Percentiles rank a stretch among this genome's conserved stretches.
These are phyloP conservation scores for Kodamaea kakaduensis DNA, from an alignment of 805 yeast genomes.

Conservation along the genomic window DNA sequence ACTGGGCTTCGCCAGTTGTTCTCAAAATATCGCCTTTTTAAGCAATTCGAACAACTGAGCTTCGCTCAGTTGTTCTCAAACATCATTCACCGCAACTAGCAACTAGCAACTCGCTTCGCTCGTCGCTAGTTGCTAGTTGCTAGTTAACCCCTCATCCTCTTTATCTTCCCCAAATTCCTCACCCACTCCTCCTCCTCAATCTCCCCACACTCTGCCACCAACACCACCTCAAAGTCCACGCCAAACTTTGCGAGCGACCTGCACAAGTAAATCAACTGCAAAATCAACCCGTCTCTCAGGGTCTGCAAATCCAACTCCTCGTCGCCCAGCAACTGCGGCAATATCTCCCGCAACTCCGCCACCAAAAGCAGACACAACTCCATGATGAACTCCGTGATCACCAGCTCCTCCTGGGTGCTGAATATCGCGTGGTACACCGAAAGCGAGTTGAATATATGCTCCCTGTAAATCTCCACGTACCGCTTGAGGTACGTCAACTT, in stretches of 20 bases:
- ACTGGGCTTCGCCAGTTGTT: too few species aligned
- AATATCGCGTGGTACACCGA: conserved; percentile 65
- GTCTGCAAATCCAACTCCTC: conserved; percentile 34
- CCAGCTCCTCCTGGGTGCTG: conserved; percentile 17
- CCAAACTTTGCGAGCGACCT: conserved; percentile 73
- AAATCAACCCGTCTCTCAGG: conserved; percentile 59
- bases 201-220: conserved; percentile 31
- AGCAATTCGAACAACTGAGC: too few species aligned
- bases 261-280: conserved; percentile 87
- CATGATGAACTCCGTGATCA: conserved; percentile 28
- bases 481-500: conserved; percentile 66
- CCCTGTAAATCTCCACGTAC: conserved; percentile 80
- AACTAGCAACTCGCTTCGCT: too few species aligned
- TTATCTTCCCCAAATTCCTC: conserved; percentile 32
- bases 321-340: conserved; percentile 16
- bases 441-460: conserved; percentile 70
- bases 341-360: conserved; percentile 19
- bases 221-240: conserved; percentile 61
- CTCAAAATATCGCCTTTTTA: too few species aligned
- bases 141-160: conserved; percentile 28
- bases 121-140: too few species aligned
- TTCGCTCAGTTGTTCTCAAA: too few species aligned
- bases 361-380: conserved; percentile 26
- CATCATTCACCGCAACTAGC: too few species aligned
- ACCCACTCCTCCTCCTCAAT: conserved; percentile 34